These are phyloP conservation scores for Limnomonas spitsbergensis DNA, from an alignment of 139 green algal genomes.

Conservation along the genomic window DNA sequence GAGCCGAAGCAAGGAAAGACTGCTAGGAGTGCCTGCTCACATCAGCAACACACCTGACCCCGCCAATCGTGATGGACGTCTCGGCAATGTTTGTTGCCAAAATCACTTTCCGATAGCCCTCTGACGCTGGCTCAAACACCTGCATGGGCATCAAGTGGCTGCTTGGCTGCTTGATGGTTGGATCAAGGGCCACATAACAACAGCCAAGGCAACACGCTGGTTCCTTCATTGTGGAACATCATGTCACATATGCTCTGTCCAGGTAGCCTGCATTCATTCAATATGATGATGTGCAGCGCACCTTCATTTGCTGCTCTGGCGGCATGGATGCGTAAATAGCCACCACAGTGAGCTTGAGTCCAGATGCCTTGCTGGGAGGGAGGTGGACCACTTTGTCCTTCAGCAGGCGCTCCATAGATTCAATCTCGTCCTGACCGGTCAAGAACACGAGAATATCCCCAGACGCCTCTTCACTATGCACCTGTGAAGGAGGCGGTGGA, in stretches of 20 bases:
- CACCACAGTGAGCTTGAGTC: constrained; percentile 50
- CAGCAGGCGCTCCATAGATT: constrained; percentile 70
- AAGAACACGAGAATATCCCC: constrained; percentile 92
- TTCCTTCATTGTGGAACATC: no score
- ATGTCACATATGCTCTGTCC: no score
- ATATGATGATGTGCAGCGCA: constrained; percentile 23
- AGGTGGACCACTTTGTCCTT: not conserved
- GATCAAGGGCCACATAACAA: not conserved
- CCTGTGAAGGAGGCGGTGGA: constrained; percentile 28
- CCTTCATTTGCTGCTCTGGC: constrained; percentile 75
- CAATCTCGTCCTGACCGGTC: constrained; percentile 87
- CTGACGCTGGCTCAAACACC: constrained; percentile 72
- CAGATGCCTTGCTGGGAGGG: not conserved
- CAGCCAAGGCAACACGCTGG: no score
- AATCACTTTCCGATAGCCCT: constrained; percentile 72
- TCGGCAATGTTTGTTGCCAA: constrained; percentile 94
- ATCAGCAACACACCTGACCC: constrained; percentile 50
- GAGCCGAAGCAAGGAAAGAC: not conserved
- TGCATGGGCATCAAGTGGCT: constrained; percentile 3
- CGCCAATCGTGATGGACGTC: constrained; percentile 87
- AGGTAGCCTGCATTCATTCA: no score
- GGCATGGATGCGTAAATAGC: constrained; percentile 81
- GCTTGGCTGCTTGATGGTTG: not conserved
- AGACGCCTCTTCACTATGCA: constrained; percentile 66
- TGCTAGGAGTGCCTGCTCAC: no score